These are phyloP conservation scores for Fraxinus latifolia DNA, from an alignment of 305 asterid species.

Conservation along the genomic window DNA sequence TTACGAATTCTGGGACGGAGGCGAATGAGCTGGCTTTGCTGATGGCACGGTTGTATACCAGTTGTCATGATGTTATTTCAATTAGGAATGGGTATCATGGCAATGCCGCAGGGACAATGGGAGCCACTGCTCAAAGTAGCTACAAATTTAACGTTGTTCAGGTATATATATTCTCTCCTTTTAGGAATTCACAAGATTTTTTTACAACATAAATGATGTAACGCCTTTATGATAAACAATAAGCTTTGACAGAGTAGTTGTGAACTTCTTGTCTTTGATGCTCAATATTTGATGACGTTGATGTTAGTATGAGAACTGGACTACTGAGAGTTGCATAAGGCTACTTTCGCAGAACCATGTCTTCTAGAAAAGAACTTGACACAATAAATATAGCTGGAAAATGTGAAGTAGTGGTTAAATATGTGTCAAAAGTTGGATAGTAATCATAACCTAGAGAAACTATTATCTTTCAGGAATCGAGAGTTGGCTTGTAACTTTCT, in stretches of 20 bases:
- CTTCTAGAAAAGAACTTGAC: neutral
- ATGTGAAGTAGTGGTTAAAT: neutral
- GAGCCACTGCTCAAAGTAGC: conserved; percentile 69
- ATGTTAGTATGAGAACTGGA: neutral
- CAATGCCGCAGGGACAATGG: conserved; percentile 79
- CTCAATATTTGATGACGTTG: neutral
- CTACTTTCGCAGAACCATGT: neutral
- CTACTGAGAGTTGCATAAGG: neutral
- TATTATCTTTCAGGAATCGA: neutral
- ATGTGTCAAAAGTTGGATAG: neutral
- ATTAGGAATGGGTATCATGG: conserved; percentile 84
- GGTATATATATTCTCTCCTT: conserved; percentile 34
- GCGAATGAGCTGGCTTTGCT: conserved; percentile 81
- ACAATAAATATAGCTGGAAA: neutral
- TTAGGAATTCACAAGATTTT: neutral
- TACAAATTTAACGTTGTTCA: conserved; percentile 82
- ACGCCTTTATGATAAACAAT: neutral
- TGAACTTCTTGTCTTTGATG: neutral
- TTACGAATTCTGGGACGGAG: conserved; percentile 87
- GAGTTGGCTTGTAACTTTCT: conserved; percentile 1
- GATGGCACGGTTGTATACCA: conserved; percentile 66
- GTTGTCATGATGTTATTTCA: conserved; percentile 71
- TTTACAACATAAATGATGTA: neutral
- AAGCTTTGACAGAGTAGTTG: neutral
- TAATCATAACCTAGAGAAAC: neutral